phyloP scores from a whole-genome alignment of 1,284 basidiomycete species.

The Macrocystidia cucumis region DNA sequence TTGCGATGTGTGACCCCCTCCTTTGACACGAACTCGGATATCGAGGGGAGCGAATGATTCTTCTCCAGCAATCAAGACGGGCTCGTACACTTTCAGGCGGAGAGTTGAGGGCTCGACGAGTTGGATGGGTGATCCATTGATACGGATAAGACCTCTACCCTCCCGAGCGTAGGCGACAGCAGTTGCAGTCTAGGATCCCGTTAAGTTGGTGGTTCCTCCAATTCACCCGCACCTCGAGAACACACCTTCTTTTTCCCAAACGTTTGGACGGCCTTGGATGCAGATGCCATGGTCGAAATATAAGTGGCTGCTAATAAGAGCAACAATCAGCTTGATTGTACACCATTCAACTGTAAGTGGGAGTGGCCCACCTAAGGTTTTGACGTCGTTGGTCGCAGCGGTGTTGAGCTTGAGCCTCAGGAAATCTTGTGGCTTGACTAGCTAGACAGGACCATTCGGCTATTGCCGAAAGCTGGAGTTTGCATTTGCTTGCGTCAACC shows the following conservation, averaged over 20 bases:
- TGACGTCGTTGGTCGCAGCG: slow-evolving; percentile 33
- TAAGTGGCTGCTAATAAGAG: no score
- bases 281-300: slow-evolving; percentile 74
- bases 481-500: no score
- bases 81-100: slow-evolving; percentile 98
- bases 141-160: slow-evolving; percentile 95
- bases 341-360: slow-evolving; percentile 1
- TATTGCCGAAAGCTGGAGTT: slow-evolving; percentile 25
- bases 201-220: slow-evolving; percentile 6
- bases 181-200: slow-evolving; percentile 73
- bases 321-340: no score
- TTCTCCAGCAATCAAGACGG: slow-evolving; percentile 84
- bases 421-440: slow-evolving; percentile 26
- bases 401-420: slow-evolving; percentile 20
- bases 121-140: slow-evolving; percentile 96
- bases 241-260: slow-evolving; percentile 98
- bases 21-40: slow-evolving; percentile 97
- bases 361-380: slow-evolving; percentile 28
- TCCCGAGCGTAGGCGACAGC: slow-evolving; percentile 95
- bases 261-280: slow-evolving; percentile 86
- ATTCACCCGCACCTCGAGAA: slow-evolving; percentile 10
- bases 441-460: slow-evolving; percentile 30
- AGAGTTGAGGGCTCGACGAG: slow-evolving; percentile 93
- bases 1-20: slow-evolving; percentile 99
- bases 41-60: slow-evolving; percentile 84